These are phyloP conservation scores for Pneumocystis murina DNA, from an alignment of 1,139 yeast species.

Conservation along the genomic window DNA sequence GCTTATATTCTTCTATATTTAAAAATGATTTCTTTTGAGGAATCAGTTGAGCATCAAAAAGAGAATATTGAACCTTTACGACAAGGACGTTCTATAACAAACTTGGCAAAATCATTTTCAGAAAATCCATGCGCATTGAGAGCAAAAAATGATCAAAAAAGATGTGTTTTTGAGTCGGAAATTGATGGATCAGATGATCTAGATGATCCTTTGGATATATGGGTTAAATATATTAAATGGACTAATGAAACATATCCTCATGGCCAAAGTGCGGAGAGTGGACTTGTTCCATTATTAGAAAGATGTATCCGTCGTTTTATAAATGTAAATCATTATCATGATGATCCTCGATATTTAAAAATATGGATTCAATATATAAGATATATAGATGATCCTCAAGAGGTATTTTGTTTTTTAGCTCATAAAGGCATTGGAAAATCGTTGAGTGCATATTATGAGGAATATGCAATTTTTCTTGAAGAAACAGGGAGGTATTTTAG, in stretches of 20 bases:
- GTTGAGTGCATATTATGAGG: constrained; percentile 63
- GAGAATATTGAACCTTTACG: constrained; percentile 62
- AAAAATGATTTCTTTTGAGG: constrained; percentile 11
- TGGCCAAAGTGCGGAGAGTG: constrained; percentile 53
- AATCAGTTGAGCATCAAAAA: constrained; percentile 51
- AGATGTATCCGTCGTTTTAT: constrained; percentile 56
- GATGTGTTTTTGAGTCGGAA: constrained; percentile 30
- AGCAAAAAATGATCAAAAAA: constrained; percentile 6
- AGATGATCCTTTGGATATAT: constrained; percentile 73
- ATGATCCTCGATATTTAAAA: constrained; percentile 64
- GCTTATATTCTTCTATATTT: constrained; percentile 19
- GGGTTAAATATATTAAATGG: constrained; percentile 61
- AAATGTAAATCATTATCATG: constrained; percentile 51
- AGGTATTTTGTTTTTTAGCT: constrained; percentile 57
- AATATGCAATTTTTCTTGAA: constrained; percentile 58
- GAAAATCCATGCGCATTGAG: constrained; percentile 12
- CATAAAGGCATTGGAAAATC: constrained; percentile 57
- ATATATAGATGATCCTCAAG: constrained; percentile 56
- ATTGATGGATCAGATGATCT: constrained; percentile 38
- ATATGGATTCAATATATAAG: constrained; percentile 69
- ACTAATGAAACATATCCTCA: constrained; percentile 50
- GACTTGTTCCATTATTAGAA: constrained; percentile 51
- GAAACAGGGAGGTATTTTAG: constrained; percentile 24
- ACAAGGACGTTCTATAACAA: constrained; percentile 56
- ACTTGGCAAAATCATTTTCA: constrained; percentile 36